A percentile compares a stretch with the other conserved stretches of the same genome.
These are phyloP conservation scores for Aspergillus indologenus DNA, from an alignment of 495 filamentous ascomycete genomes.

Conservation along the genomic window DNA sequence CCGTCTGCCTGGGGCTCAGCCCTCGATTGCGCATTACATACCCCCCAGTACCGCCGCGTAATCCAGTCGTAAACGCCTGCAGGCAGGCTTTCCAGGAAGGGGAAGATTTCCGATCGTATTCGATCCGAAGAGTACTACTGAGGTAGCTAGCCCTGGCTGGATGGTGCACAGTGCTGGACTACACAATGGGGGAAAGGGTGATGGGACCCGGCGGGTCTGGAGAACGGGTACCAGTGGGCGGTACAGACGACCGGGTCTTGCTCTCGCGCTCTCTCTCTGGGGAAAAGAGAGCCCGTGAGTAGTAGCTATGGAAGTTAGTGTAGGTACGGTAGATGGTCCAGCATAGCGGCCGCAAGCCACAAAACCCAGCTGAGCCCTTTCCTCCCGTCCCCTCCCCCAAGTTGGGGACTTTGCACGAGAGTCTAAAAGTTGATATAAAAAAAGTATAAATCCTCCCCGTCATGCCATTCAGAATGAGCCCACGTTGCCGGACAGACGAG, in stretches of 20 bases:
- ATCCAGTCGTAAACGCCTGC: not conserved
- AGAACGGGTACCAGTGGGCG: slow-evolving; percentile 1
- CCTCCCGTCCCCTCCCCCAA: not conserved
- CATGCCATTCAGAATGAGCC: not conserved
- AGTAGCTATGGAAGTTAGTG: not conserved
- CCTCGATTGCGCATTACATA: not conserved
- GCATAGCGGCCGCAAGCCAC: not conserved
- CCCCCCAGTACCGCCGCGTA: not conserved
- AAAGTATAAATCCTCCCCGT: not conserved
- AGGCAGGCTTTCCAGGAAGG: not conserved
- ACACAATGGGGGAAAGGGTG: not conserved
- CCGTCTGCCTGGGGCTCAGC: not conserved
- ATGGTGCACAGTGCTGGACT: not conserved
- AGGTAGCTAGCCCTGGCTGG: not conserved
- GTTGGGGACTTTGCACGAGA: not conserved
- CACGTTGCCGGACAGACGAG: not conserved
- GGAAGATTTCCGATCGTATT: not conserved
- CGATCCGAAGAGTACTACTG: no score
- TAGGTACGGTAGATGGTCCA: not conserved
- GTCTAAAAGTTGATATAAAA: not conserved
- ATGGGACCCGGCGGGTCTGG: slow-evolving; percentile 4
- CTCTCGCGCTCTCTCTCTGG: not conserved
- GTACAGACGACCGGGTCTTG: not conserved
- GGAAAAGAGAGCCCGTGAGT: slow-evolving; percentile 2
- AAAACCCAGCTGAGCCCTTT: no score